Evolutionary conservation across 2,329 filamentous ascomycete genomes (phyloP), one percentile per base, ranked within the genome.

Genomic region (Cordyceps fumosorosea): DNA sequence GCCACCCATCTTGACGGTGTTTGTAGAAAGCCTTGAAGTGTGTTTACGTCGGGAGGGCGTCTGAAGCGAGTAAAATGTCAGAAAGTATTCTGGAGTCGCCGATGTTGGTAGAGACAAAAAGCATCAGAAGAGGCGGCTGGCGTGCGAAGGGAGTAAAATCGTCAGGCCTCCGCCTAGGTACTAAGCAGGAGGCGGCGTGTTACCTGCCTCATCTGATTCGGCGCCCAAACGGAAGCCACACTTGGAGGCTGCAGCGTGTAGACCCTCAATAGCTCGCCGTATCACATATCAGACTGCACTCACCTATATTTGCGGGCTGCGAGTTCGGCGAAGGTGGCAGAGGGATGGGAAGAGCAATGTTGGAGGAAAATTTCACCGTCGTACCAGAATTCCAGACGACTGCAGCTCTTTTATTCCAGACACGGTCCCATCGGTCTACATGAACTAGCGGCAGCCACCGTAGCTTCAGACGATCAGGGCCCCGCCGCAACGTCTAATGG

Each of bases 1-100:
- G 67, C 80, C 80, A 72, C 77, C 76, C 81, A 84, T 83, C 53
- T 66, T 81, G 72, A 59, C 62, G 20, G 45, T 18, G 56, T 59
- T 51, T 42, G 47, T 22, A 8, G 22, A 22, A 45, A 22, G n/a
- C 24, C 20, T 42, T 45, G 40, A 44, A 12, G 60, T 54, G 32
- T 40, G 54, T 20, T 56, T 42, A 37, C 24, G 56, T 72, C 69
- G 69, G 68, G 26, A 20, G n/a, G 24, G 40, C 48, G 48, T 53
- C 50, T 60, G 40, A 22, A 3, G 14, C 55, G 47, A 40, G 58
- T 62, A 57, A 40, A 62, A 63, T 58, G 24, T 51, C 40, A 56
- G 59, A 61, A 37, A 45, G 48, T 47, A 53, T 40, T 51, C 40
- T 61, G 59, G 44, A 54, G 59, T 29, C 50, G 51, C 20, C 14